Percentiles rank a stretch among this genome's conserved stretches.
Evolutionary conservation across 1,139 yeast species (phyloP).

Genomic region (Debaryomycetaceae sp.): DNA sequence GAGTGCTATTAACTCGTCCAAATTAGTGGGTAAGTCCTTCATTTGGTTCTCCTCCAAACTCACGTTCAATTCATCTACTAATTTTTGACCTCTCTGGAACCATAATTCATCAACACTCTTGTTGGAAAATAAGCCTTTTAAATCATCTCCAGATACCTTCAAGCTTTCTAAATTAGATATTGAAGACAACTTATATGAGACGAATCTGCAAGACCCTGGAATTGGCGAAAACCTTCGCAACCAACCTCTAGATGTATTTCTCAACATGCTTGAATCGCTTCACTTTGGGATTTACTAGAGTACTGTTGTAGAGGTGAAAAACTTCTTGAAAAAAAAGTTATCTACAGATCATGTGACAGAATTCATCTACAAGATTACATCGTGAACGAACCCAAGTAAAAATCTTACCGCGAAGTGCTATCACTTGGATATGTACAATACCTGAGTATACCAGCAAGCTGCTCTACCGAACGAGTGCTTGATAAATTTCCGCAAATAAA

Average conservation of each 20-base stretch:
- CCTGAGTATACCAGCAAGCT: too few species aligned
- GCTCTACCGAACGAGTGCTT: too few species aligned
- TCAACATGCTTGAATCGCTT: conserved; percentile 6
- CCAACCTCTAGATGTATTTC: conserved; percentile 10
- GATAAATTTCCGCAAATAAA: too few species aligned
- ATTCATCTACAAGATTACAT: too few species aligned
- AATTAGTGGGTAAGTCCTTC: conserved; percentile 22
- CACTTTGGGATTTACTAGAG: not conserved
- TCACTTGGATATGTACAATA: too few species aligned
- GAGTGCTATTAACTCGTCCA: conserved; percentile 35
- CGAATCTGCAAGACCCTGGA: conserved; percentile 12
- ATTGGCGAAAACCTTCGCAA: conserved; percentile 1
- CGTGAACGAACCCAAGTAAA: too few species aligned
- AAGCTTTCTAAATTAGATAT: conserved; percentile 31
- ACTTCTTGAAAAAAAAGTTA: not conserved
- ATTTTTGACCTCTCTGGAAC: conserved; percentile 50
- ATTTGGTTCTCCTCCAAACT: conserved; percentile 28
- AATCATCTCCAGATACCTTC: conserved; percentile 30
- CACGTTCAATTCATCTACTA: conserved; percentile 47
- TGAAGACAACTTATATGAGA: conserved; percentile 29
- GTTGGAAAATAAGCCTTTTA: conserved; percentile 54
- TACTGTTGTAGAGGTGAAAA: not conserved
- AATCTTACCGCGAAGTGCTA: too few species aligned
- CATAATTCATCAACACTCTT: conserved; percentile 56
- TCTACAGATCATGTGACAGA: not conserved